Percentiles rank a stretch among this genome's conserved stretches.
phyloP scores from a whole-genome alignment of 208 protist species.

The Trypanosoma vivax region DNA sequence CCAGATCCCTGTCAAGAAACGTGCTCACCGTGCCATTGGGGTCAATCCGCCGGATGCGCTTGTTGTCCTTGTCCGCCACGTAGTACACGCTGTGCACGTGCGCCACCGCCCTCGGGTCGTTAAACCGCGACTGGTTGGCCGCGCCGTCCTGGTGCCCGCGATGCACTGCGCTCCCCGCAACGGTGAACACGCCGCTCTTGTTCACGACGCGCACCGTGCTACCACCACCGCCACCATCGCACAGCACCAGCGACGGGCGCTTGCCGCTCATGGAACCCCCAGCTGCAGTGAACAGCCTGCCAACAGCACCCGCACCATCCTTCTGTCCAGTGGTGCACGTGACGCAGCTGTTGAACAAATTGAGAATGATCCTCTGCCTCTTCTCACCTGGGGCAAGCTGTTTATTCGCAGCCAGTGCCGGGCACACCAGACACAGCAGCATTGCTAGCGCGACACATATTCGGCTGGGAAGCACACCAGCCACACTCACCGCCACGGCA shows the following conservation, averaged over 20 bases:
- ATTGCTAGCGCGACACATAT: too few species aligned
- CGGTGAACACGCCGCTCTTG: conserved; percentile 22
- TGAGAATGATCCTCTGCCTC: background rate
- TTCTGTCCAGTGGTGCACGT: background rate
- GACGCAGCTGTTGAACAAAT: conserved; percentile 7
- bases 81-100: conserved; percentile 18
- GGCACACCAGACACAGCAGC: background rate
- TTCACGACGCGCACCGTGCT: conserved; percentile 42
- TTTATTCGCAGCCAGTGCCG: background rate
- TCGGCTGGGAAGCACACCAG: too few species aligned
- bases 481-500: too few species aligned
- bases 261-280: conserved; percentile 14
- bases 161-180: conserved; percentile 29
- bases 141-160: conserved; percentile 27
- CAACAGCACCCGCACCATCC: conserved; percentile 43
- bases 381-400: background rate
- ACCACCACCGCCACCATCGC: conserved; percentile 39
- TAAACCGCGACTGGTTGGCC: conserved; percentile 21
- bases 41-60: conserved; percentile 38
- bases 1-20: conserved; percentile 19
- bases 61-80: conserved; percentile 56
- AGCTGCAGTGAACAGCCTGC: conserved; percentile 31
- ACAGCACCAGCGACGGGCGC: conserved; percentile 26
- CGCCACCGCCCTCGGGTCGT: conserved; percentile 16
- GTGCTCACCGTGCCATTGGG: conserved; percentile 16